phyloP scores from a whole-genome alignment of 345 rosid species.

The Xanthoceras sorbifolium region DNA sequence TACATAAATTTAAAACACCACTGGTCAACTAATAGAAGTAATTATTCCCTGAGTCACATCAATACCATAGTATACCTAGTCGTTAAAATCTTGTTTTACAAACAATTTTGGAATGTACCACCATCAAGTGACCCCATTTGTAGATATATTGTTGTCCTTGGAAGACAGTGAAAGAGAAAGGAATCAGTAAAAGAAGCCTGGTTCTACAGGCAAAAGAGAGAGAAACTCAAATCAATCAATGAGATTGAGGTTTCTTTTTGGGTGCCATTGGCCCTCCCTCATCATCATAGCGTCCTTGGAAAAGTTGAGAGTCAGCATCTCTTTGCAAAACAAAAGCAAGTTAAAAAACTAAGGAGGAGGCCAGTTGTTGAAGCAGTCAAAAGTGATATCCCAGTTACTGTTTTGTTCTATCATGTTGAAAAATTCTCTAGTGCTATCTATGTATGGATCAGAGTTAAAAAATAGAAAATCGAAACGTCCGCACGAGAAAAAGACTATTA shows the following conservation, averaged over 20 bases:
- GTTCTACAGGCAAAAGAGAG: neutral
- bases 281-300: neutral
- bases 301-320: neutral
- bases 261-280: neutral
- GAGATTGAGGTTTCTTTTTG: constrained; percentile 3
- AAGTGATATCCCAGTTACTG: neutral
- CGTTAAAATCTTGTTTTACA: neutral
- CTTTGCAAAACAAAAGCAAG: constrained; percentile 10
- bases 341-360: neutral
- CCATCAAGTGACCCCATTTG: neutral
- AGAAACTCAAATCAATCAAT: neutral
- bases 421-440: no score
- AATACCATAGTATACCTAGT: no score
- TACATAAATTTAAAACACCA: no score
- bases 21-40: neutral
- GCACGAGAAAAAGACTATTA: no score
- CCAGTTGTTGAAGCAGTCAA: constrained; percentile 13
- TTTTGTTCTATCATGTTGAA: neutral
- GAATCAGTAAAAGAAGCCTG: constrained; percentile 3
- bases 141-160: neutral
- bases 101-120: neutral
- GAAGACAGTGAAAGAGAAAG: neutral
- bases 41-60: neutral
- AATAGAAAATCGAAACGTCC: no score
- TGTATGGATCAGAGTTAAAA: no score